These are phyloP conservation scores for Blattamonas nauphoetae DNA, from an alignment of 78 protist species.

Conservation along the genomic window DNA sequence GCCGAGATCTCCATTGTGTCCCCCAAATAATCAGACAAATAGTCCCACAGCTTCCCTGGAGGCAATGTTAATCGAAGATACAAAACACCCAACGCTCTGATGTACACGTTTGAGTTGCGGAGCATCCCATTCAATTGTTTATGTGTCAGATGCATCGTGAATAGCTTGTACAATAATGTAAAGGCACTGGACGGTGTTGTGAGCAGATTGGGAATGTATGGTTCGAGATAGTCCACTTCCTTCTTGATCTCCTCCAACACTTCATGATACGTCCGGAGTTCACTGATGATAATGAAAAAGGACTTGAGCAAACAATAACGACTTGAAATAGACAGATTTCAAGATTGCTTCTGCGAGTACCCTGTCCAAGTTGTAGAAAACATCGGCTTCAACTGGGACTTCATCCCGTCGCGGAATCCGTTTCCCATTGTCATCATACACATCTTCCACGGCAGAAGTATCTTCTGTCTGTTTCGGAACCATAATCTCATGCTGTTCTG, in stretches of 20 bases:
- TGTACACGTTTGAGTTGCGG: neutral
- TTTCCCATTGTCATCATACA: neutral
- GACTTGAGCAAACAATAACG: neutral
- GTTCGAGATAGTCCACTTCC: neutral
- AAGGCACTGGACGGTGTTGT: neutral
- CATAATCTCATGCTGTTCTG: too few relatives aligned
- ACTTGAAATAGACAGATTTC: neutral
- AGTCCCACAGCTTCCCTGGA: neutral
- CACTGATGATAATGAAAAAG: neutral
- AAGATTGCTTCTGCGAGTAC: neutral
- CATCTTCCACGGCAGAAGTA: too few relatives aligned
- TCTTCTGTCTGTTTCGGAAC: too few relatives aligned
- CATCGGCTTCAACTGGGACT: neutral
- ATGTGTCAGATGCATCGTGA: neutral
- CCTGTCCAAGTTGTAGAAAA: neutral
- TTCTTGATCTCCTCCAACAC: neutral
- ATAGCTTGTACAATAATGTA: neutral
- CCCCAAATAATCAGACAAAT: neutral
- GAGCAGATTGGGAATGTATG: neutral
- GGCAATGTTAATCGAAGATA: neutral
- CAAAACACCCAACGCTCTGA: neutral
- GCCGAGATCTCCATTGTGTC: neutral
- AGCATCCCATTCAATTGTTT: neutral
- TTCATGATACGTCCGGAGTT: neutral
- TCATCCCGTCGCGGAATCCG: neutral